Percentiles rank a stretch among this genome's conserved stretches.
phyloP scores from a whole-genome alignment of 192 early-diverging fungal genomes.

The Chytriomyces confervae region DNA sequence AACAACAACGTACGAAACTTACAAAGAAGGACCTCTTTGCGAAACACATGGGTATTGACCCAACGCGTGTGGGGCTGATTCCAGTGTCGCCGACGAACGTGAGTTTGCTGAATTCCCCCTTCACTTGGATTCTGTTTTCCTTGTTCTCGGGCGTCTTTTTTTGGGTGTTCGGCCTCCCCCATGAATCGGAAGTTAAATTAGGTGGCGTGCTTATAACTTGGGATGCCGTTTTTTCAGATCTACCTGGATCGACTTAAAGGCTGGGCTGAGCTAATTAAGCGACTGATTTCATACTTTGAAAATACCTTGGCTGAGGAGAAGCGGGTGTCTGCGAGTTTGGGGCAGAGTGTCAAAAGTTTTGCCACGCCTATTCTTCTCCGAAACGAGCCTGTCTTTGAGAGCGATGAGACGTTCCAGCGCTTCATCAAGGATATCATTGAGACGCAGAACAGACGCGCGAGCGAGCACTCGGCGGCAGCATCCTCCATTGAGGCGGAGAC shows the following conservation, averaged over 20 bases:
- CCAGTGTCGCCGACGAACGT: conserved; percentile 35
- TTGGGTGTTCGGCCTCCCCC: background rate
- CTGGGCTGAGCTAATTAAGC: conserved; percentile 47
- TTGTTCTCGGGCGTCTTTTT: background rate
- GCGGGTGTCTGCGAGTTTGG: conserved; percentile 41
- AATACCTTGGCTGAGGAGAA: conserved; percentile 50
- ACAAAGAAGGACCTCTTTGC: background rate
- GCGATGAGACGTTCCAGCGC: conserved; percentile 44
- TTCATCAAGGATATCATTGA: conserved; percentile 47
- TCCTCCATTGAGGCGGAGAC: conserved; percentile 47
- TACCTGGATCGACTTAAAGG: conserved; percentile 48
- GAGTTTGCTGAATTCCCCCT: conserved; percentile 1
- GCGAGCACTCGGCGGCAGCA: conserved; percentile 41
- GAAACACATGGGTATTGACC: conserved; percentile 13
- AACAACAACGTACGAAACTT: background rate
- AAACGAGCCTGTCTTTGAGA: conserved; percentile 42
- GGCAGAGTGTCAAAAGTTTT: conserved; percentile 28
- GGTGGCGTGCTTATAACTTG: background rate
- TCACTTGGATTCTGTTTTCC: background rate
- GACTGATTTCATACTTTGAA: conserved; percentile 49
- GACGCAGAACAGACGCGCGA: conserved; percentile 33
- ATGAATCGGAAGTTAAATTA: background rate
- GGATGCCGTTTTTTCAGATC: conserved; percentile 31
- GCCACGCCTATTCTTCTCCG: conserved; percentile 38
- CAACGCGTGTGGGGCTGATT: conserved; percentile 37